Conservation (phyloP, 768 basidiomycete genomes). For the Lactifluus pinguis region DNA sequence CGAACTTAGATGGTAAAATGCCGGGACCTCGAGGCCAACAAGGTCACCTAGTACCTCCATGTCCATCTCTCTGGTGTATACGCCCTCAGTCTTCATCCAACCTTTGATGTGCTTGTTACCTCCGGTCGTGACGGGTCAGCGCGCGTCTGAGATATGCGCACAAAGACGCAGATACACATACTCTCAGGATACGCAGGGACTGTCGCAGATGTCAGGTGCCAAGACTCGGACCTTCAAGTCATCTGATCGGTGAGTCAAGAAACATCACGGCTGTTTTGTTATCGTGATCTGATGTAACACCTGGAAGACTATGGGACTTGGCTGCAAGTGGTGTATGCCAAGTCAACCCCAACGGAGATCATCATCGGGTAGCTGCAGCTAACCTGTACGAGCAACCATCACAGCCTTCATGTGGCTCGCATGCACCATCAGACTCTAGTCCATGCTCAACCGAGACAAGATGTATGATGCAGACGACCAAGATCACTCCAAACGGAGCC, state of each 20-base stretch:
- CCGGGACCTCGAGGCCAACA: constrained; percentile 97
- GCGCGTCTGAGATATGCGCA: constrained; percentile 99
- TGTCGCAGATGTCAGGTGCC: constrained; percentile 91
- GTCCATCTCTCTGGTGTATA: constrained; percentile 99
- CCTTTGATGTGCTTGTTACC: constrained; percentile 91
- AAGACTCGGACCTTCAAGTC: constrained; percentile 96
- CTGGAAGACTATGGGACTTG: constrained; percentile 81
- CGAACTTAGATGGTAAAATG: no score
- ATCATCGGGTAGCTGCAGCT: no score
- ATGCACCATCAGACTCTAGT: no score
- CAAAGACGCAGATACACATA: constrained; percentile 91
- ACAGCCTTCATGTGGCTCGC: no score
- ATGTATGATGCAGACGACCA: no score
- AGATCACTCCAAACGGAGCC: no score
- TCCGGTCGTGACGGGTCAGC: constrained; percentile 94
- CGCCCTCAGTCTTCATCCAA: constrained; percentile 84
- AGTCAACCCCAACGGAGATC: no score
- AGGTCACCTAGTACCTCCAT: constrained; percentile 97
- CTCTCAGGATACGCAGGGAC: constrained; percentile 91
- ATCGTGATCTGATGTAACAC: background rate
- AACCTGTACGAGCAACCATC: no score
- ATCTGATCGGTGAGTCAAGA: constrained; percentile 62
- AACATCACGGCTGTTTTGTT: background rate
- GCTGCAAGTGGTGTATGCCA: no score
- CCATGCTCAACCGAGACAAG: no score